A percentile compares a stretch with the other conserved stretches of the same genome.
phyloP scores from a whole-genome alignment of 176 grass and related monocot species.

The Phoenix roebelenii region DNA sequence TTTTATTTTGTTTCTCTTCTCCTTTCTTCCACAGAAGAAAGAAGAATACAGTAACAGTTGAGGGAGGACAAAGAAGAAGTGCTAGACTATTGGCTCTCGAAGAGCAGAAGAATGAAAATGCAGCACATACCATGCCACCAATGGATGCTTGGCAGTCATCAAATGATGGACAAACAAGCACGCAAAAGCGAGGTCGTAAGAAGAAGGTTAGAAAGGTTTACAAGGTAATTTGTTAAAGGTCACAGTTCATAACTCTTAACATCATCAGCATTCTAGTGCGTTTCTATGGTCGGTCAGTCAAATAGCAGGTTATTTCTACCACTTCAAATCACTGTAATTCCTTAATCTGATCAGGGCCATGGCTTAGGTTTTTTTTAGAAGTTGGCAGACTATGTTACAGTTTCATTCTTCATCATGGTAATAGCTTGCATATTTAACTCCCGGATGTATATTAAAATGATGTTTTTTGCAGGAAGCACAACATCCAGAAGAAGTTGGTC shows the following conservation, averaged over 20 bases:
- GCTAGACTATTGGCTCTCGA: conserved; percentile 50
- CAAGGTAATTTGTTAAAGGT: conserved; percentile 17
- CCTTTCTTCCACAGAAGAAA: conserved; percentile 14
- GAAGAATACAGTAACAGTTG: background rate
- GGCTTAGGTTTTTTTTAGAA: no score
- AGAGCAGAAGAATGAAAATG: conserved; percentile 41
- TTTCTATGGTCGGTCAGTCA: no score
- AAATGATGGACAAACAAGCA: conserved; percentile 23
- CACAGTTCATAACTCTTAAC: no score
- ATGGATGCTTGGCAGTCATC: conserved; percentile 35
- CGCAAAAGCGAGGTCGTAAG: conserved; percentile 22
- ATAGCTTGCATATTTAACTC: no score
- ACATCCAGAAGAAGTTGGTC: conserved; percentile 10
- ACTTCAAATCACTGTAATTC: no score
- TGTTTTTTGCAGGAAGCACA: conserved; percentile 33
- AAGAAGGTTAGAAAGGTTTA: conserved; percentile 28
- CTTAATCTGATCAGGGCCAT: no score
- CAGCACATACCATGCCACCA: conserved; percentile 3
- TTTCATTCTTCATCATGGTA: no score
- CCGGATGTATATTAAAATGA: no score
- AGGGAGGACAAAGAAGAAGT: conserved; percentile 58
- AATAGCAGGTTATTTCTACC: no score
- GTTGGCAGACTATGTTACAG: no score
- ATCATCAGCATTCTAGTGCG: no score
- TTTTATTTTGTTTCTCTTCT: background rate